Base-by-base conservation (phyloP, 495 filamentous ascomycete genomes). In the Penicillium verhagenii region DNA sequence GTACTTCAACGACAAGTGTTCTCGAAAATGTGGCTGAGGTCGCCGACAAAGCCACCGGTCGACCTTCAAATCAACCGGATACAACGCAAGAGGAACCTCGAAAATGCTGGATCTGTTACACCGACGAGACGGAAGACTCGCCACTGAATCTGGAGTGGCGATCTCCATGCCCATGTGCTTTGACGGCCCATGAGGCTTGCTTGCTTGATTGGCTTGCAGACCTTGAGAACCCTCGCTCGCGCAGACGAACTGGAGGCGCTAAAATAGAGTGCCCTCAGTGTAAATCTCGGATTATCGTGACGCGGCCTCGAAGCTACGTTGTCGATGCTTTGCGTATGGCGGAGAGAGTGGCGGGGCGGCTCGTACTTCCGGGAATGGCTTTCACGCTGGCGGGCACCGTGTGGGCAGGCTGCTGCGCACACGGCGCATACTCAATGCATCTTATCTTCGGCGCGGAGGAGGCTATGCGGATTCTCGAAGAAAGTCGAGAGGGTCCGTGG, bases 71-170 rank as follows among this genome's bases (percentile, higher is more conserved):
- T 23, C 31, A 52, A 21, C 20, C 59, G 19, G 56, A 61, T 28
- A 20, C 61, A 13, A 52, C 38, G 9, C 58, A 64, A 13, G 64
- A 74, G 3, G 79, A 81, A 47, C 77, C 86, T 23, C 84, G 83
- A 29, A 86, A 86, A 71, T 98, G 94, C 71, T 97, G 91, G 87
- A 92, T 98, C 63, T 98, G 94, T 74, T 89, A 94, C 63, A 80
- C 81, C 49, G 90, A 93, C 58, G 86, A 91, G 57, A 91, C 86
- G 20, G 90, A 96, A 58, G 87, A 91, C 50, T 78, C 76, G 29
- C 77, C 80, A 35, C 75, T 82, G 4, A 83, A 83, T 20, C 67
- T 77, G n/a, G 79, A 86, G 64, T 97, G 93, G 91, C 84, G 89
- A 16, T 87, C 82, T 19, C 91, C 94, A 7, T 98, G 94, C 69